phyloP scores from a whole-genome alignment of 495 filamentous ascomycete species.

The Trichoderma gamsii region DNA sequence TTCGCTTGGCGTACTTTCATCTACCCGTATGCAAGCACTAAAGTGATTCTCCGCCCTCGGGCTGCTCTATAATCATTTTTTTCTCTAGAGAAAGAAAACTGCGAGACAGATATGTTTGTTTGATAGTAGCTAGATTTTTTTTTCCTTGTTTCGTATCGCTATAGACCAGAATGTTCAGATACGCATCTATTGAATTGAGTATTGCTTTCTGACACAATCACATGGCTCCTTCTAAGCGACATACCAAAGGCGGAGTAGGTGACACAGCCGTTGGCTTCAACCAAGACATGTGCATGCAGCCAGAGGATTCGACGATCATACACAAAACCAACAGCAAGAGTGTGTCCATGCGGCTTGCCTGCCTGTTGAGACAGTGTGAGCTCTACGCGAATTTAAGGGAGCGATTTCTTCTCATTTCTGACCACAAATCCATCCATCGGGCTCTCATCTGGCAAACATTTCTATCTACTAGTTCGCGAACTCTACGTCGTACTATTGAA shows the following conservation, averaged over 20 bases:
- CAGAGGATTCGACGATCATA: background rate
- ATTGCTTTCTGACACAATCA: background rate
- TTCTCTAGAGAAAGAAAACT: too few relatives aligned
- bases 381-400: background rate
- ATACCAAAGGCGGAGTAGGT: background rate
- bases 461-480: background rate
- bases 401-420: background rate
- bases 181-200: background rate
- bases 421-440: background rate
- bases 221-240: background rate
- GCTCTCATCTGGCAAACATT: background rate
- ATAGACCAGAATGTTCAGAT: background rate
- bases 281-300: background rate
- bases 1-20: background rate
- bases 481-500: background rate
- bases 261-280: background rate
- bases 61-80: background rate
- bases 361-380: background rate
- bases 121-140: background rate
- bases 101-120: background rate
- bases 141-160: background rate
- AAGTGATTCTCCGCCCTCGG: background rate
- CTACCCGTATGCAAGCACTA: background rate
- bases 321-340: background rate
- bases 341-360: background rate